These are phyloP conservation scores for Parasarocladium wereldwijsianum DNA, from an alignment of 2,329 filamentous ascomycete species.

Conservation along the genomic window DNA sequence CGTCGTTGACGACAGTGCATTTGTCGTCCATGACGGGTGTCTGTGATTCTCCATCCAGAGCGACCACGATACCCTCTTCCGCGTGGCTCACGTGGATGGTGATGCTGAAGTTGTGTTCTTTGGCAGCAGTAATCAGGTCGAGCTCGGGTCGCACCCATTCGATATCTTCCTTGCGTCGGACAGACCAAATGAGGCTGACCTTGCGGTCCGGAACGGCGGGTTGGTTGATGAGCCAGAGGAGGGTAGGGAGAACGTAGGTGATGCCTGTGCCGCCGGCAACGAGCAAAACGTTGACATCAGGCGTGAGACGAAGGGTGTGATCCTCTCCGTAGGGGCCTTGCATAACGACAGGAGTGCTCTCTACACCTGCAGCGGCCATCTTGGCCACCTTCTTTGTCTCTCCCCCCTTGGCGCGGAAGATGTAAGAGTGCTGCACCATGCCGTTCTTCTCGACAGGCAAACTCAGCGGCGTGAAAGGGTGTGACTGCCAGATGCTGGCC, in stretches of 20 bases:
- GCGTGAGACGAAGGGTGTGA: conserved; percentile 22
- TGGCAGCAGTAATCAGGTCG: conserved; percentile 22
- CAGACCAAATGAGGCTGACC: conserved; percentile 49
- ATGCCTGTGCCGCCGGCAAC: conserved; percentile 25
- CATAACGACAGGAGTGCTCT: conserved; percentile 38
- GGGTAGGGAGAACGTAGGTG: conserved; percentile 18
- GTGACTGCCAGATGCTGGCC: conserved; percentile 54
- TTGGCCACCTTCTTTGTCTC: conserved; percentile 41
- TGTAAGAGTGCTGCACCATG: conserved; percentile 35
- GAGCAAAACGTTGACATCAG: conserved; percentile 2
- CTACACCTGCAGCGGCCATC: conserved; percentile 17
- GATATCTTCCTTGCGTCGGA: conserved; percentile 39
- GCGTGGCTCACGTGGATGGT: conserved; percentile 47
- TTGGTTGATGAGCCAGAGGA: conserved; percentile 17
- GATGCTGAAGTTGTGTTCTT: conserved; percentile 30
- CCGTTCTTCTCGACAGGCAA: conserved; percentile 26
- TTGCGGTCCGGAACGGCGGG: conserved; percentile 30
- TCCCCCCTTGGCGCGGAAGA: conserved; percentile 41
- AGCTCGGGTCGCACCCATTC: conserved; percentile 46
- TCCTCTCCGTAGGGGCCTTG: conserved; percentile 47
- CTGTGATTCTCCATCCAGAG: not conserved
- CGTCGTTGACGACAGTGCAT: not conserved
- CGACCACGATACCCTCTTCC: conserved; percentile 1
- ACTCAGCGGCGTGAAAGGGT: conserved; percentile 53
- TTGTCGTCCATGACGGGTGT: not conserved